Evolutionary conservation across 2,329 filamentous ascomycete species (phyloP).

Genomic region (Fusarium acutatum): DNA sequence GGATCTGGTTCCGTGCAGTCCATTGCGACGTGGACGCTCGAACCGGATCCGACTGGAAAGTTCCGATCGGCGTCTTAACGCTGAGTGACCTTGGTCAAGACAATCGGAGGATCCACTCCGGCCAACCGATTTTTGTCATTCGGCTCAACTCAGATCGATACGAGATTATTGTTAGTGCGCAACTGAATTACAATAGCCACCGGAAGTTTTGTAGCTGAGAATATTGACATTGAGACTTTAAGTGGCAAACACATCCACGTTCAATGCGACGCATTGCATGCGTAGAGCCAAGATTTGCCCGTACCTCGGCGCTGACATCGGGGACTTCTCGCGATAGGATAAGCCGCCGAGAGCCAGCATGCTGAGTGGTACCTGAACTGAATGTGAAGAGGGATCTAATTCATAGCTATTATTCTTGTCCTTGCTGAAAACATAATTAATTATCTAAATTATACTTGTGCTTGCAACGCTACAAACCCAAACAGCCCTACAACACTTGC

Average conservation of each 20-base stretch:
- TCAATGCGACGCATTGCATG: too few species aligned
- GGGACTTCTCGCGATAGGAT: neutral
- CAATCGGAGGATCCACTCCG: neutral
- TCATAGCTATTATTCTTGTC: neutral
- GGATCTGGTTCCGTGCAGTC: too few species aligned
- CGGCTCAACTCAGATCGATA: too few species aligned
- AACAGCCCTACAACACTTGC: neutral
- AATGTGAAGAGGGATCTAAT: neutral
- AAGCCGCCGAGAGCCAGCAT: neutral
- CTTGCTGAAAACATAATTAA: neutral
- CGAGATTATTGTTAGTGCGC: too few species aligned
- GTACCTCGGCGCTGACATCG: neutral
- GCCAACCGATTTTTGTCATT: neutral
- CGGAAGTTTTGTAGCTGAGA: neutral
- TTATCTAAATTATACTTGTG: neutral
- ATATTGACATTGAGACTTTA: neutral
- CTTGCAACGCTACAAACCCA: neutral
- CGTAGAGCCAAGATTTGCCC: neutral
- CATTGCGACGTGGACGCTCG: neutral
- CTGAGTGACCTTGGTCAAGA: too few species aligned
- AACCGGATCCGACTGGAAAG: neutral
- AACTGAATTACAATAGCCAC: too few species aligned
- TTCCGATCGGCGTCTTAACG: neutral
- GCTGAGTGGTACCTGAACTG: too few species aligned
- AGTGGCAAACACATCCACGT: neutral